Base-by-base conservation (phyloP, 2,329 filamentous ascomycete species). In the Fusarium oxysporum region DNA sequence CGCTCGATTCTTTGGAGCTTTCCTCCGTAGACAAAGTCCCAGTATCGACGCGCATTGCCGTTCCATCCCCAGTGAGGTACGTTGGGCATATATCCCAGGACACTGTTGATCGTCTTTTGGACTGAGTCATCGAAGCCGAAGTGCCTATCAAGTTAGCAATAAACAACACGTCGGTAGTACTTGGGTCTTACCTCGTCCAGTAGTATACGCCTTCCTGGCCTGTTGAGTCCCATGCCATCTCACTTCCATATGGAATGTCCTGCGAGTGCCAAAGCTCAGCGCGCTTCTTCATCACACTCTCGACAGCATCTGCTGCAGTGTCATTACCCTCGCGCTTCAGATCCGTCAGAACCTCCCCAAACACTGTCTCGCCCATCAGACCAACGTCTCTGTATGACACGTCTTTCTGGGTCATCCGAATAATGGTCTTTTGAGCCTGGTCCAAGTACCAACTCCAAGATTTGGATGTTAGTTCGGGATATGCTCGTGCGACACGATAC, bases 51-150 rank as follows among this genome's bases (percentile, higher is more conserved):
- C 1, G 88, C 87, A 68, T 90, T 90, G 17, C 89, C 89, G 57
- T 91, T 89, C 86, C 86, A 91, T 6, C 87, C 89, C 89, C 89
- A 91, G 70, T 90, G 89, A 1, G 87, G 82, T 0, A 91, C 85
- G 0, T 86, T 87, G 0, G 89, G 88, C 82, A 85, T 89, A 69
- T 86, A 90, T 0, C 86, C 89, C 2, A 88, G 76, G 8, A 91
- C 87, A 28, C 85, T 87, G 62, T 86, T 82, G 50, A 90, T 81
- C 0, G 84, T 86, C 71, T 90, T 90, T 3, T 77, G 77, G 0
- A 81, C 83, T 0, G 87, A 87, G 1, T 75, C 75, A 1, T 79
- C 79, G 51, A 86, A 81, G 5, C 84, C 84, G 75, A 90, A 90
- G 73, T 89, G 86, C 35, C 83, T 82, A 16, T 54, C 14, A 30